Evolutionary conservation across 1,284 basidiomycete species (phyloP).

Genomic region (Meira miltonrushii): DNA sequence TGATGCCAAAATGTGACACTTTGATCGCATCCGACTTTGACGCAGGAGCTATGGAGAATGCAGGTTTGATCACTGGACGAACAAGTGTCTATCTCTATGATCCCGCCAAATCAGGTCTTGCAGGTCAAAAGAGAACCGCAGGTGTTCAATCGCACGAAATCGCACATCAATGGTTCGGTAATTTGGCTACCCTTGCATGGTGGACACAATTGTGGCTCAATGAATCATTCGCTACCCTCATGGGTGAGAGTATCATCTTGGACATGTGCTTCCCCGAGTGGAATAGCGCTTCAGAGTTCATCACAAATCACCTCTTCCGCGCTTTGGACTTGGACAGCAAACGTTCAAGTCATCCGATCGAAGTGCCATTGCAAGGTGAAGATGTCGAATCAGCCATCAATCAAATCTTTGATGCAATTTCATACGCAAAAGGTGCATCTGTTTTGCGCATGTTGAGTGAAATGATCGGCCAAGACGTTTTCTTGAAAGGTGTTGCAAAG

Average conservation of each 20-base stretch:
- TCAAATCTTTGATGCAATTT: conserved; percentile 50
- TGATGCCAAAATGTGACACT: conserved; percentile 68
- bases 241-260: conserved; percentile 84
- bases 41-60: conserved; percentile 56
- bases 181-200: conserved; percentile 89
- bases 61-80: conserved; percentile 78
- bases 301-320: conserved; percentile 57
- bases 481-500: conserved; percentile 60
- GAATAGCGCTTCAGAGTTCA: conserved; percentile 59
- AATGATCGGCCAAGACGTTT: conserved; percentile 73
- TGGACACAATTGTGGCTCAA: conserved; percentile 63
- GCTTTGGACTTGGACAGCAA: conserved; percentile 82
- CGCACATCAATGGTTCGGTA: conserved; percentile 64
- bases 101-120: conserved; percentile 67
- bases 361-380: conserved; percentile 62
- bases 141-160: conserved; percentile 72
- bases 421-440: conserved; percentile 55
- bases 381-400: conserved; percentile 49
- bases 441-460: conserved; percentile 82
- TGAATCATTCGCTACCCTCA: conserved; percentile 73
- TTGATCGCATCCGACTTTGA: conserved; percentile 67
- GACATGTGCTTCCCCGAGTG: conserved; percentile 61
- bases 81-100: conserved; percentile 79
- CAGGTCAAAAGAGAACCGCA: conserved; percentile 74
- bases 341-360: conserved; percentile 87